Conservation (phyloP, 495 filamentous ascomycete genomes). For the Xylaria venustula region DNA sequence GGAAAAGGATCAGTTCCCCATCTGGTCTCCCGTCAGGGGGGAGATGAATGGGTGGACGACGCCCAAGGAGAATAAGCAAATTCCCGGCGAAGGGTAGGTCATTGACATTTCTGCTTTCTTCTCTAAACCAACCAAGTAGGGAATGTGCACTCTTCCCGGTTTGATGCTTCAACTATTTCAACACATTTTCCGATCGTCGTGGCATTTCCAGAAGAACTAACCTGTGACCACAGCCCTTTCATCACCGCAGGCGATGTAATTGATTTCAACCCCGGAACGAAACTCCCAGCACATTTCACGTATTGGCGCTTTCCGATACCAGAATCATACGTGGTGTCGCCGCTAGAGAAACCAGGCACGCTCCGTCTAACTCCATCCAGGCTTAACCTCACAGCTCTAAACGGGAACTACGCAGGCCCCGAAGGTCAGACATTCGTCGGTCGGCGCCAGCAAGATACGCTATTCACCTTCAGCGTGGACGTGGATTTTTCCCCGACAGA, state of each 20-base stretch:
- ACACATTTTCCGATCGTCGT: neutral
- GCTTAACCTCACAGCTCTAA: slow-evolving; percentile 47
- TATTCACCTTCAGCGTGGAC: slow-evolving; percentile 47
- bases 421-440: slow-evolving; percentile 46
- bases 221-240: slow-evolving; percentile 26
- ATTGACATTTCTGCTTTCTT: no score
- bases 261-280: slow-evolving; percentile 36
- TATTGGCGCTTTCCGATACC: slow-evolving; percentile 47
- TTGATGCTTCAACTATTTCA: no score
- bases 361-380: slow-evolving; percentile 42
- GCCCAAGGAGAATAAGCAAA: slow-evolving; percentile 23
- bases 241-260: slow-evolving; percentile 38
- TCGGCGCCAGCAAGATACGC: slow-evolving; percentile 48
- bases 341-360: slow-evolving; percentile 30
- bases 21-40: slow-evolving; percentile 44
- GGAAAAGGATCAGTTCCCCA: slow-evolving; percentile 40
- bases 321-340: slow-evolving; percentile 41
- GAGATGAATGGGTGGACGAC: slow-evolving; percentile 44
- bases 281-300: slow-evolving; percentile 45
- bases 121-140: no score
- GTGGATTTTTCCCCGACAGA: slow-evolving; percentile 38
- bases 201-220: slow-evolving; percentile 2
- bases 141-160: no score
- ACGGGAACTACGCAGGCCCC: slow-evolving; percentile 45
- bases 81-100: slow-evolving; percentile 37